A percentile compares a stretch with the other conserved stretches of the same genome.
Evolutionary conservation across 2,329 filamentous ascomycete species (phyloP).

Genomic region (Pseudocercospora macadamiae): DNA sequence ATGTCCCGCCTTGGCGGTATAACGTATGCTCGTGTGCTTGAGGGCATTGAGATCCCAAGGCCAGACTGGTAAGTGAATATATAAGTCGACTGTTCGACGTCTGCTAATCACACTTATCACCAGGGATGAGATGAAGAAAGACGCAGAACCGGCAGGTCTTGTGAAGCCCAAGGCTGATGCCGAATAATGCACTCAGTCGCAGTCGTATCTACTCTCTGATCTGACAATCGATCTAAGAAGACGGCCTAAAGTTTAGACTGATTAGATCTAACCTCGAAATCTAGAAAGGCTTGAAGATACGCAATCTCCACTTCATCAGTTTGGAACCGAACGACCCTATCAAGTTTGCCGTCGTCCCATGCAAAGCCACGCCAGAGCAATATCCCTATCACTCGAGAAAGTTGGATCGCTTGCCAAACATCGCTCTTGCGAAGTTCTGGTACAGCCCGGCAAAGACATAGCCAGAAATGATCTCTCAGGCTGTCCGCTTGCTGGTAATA

Average conservation of each 20-base stretch:
- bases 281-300: slow-evolving; percentile 51
- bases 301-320: slow-evolving; percentile 60
- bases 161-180: slow-evolving; percentile 51
- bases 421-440: slow-evolving; percentile 39
- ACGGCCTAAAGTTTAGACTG: slow-evolving; percentile 8
- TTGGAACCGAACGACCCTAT: slow-evolving; percentile 59
- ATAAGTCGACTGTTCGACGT: too few relatives aligned
- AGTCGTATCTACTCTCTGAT: neutral
- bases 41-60: slow-evolving; percentile 72
- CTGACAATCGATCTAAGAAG: neutral
- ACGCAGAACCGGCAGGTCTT: slow-evolving; percentile 58
- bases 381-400: slow-evolving; percentile 58
- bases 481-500: slow-evolving; percentile 51
- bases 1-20: slow-evolving; percentile 83
- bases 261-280: neutral
- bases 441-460: slow-evolving; percentile 40
- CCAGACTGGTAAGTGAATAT: too few relatives aligned
- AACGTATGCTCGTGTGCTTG: slow-evolving; percentile 72
- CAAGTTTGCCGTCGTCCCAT: slow-evolving; percentile 60
- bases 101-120: too few relatives aligned
- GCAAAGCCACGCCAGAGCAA: slow-evolving; percentile 61
- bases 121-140: slow-evolving; percentile 52
- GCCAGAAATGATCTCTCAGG: slow-evolving; percentile 58
- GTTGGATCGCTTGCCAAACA: slow-evolving; percentile 41
- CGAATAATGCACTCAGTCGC: slow-evolving; percentile 36